Evolutionary conservation across 2,329 filamentous ascomycete genomes (phyloP).

Genomic region (Phyllachora maydis): DNA sequence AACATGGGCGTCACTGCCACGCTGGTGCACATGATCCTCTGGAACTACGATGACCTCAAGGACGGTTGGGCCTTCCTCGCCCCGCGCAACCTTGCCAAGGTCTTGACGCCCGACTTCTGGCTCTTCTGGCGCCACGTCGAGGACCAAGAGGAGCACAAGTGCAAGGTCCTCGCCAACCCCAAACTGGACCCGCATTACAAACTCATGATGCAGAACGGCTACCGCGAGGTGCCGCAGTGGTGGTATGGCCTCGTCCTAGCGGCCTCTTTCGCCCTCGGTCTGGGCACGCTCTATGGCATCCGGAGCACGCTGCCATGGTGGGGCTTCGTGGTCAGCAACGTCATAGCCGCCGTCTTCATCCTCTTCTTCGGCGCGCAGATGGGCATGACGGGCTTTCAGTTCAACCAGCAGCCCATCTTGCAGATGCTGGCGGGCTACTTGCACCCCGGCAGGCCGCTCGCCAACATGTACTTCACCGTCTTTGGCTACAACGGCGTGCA

Average conservation of each 20-base stretch:
- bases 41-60: conserved; percentile 5
- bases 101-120: conserved; percentile 1
- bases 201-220: conserved; percentile 7
- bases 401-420: conserved; percentile 16
- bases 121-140: conserved; percentile 3
- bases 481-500: conserved; percentile 12
- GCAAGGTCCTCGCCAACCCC: not conserved
- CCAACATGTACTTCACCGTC: conserved; percentile 21
- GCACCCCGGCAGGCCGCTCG: conserved; percentile 16
- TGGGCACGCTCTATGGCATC: conserved; percentile 15
- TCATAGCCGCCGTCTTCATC: conserved; percentile 14
- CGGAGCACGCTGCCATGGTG: conserved; percentile 17
- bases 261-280: conserved; percentile 13
- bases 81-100: conserved; percentile 2
- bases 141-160: conserved; percentile 2
- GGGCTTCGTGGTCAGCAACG: conserved; percentile 17
- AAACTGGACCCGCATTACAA: conserved; percentile 2
- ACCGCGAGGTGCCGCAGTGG: conserved; percentile 18
- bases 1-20: conserved; percentile 1
- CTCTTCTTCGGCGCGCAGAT: conserved; percentile 17
- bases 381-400: conserved; percentile 17
- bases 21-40: conserved; percentile 3
- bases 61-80: conserved; percentile 3
- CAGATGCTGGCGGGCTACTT: conserved; percentile 28
- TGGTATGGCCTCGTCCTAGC: conserved; percentile 17